A percentile compares a stretch with the other conserved stretches of the same genome.
Conservation (phyloP, 1,284 basidiomycete species). For the Microbotryum lychnidis-dioicae region DNA sequence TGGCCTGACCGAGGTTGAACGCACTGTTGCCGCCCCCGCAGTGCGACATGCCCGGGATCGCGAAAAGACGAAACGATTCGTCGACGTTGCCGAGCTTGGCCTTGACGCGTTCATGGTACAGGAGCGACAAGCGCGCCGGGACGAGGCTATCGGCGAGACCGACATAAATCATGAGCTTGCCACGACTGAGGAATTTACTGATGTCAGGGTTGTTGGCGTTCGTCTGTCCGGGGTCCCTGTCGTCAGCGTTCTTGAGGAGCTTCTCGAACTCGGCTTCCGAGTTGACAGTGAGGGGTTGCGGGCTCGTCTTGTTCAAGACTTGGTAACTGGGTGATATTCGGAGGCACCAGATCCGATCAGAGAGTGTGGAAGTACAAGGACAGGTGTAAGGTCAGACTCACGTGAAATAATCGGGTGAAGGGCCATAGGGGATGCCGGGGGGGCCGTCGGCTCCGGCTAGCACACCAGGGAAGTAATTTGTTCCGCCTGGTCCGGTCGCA, state of each 20-base stretch:
- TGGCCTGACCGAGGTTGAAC: conserved; percentile 6
- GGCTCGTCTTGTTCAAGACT: conserved; percentile 21
- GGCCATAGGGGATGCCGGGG: too few relatives aligned
- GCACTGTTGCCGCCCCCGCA: conserved; percentile 20
- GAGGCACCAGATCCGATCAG: not conserved
- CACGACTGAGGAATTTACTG: conserved; percentile 25
- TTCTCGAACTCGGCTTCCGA: conserved; percentile 15
- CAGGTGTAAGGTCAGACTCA: not conserved
- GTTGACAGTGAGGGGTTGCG: conserved; percentile 2
- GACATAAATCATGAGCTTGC: conserved; percentile 30
- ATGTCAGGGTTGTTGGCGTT: conserved; percentile 31
- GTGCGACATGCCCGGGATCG: conserved; percentile 12
- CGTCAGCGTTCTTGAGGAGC: conserved; percentile 19
- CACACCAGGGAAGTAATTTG: conserved; percentile 26
- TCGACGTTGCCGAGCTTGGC: conserved; percentile 17
- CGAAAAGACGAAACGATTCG: conserved; percentile 29
- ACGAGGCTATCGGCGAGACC: conserved; percentile 31
- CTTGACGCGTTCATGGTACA: conserved; percentile 25
- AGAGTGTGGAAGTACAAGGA: too few relatives aligned
- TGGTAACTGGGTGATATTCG: not conserved
- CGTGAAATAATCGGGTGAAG: conserved; percentile 17
- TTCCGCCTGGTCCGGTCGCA: conserved; percentile 1
- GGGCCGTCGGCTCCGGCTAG: conserved; percentile 20
- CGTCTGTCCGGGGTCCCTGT: conserved; percentile 26
- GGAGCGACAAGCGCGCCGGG: conserved; percentile 15